Evolutionary conservation across 768 basidiomycete species (phyloP).

Genomic region (Leucocoprinus birnbaumii): DNA sequence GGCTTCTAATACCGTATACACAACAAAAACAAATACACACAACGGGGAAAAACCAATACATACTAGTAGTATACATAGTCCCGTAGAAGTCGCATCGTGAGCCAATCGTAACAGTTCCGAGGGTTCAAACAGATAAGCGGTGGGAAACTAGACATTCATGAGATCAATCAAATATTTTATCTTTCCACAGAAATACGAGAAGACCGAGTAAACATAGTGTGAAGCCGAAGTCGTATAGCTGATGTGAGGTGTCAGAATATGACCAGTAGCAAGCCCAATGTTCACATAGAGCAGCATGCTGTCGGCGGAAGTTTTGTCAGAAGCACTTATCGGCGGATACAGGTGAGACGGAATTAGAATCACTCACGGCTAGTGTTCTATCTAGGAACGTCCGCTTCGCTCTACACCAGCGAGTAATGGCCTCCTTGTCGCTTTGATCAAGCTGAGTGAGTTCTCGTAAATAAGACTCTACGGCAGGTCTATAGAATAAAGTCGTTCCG

Average conservation of each 20-base stretch:
- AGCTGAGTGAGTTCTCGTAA: conserved; percentile 23
- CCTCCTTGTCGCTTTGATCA: conserved; percentile 13
- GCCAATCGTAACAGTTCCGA: neutral
- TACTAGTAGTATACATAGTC: neutral
- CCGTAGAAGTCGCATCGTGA: neutral
- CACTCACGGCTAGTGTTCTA: conserved; percentile 23
- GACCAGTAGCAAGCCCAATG: conserved; percentile 28
- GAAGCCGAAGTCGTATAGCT: conserved; percentile 20
- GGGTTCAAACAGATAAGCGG: neutral
- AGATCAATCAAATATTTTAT: conserved; percentile 18
- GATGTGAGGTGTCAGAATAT: conserved; percentile 7
- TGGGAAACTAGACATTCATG: neutral
- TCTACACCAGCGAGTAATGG: conserved; percentile 24
- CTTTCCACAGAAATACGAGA: conserved; percentile 29
- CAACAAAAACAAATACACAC: neutral
- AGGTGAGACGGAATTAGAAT: neutral
- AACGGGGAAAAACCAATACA: neutral
- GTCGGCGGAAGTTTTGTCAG: neutral
- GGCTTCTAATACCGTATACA: no score
- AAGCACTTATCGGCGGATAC: neutral
- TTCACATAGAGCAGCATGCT: conserved; percentile 35
- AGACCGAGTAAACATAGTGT: conserved; percentile 22
- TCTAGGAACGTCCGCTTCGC: conserved; percentile 24
- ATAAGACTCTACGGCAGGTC: conserved; percentile 14
- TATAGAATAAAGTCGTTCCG: conserved; percentile 12